These are phyloP conservation scores for Marsdenia floribunda DNA, from an alignment of 257 asterid genomes.

Conservation along the genomic window DNA sequence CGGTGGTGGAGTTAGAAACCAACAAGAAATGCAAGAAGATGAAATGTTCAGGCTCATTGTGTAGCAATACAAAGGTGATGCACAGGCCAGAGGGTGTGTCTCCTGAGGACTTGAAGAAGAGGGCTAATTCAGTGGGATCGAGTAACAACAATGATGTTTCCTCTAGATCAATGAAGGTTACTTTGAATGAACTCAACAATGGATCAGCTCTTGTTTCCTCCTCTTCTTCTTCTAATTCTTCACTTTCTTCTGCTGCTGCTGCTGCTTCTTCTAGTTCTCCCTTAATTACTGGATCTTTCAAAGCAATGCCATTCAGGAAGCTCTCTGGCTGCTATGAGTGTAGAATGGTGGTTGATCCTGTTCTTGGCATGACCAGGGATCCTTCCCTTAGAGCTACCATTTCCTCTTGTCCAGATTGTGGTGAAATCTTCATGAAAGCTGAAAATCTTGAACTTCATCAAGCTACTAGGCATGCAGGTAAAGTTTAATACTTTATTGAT, in stretches of 20 bases:
- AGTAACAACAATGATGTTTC: slow-evolving; percentile 20
- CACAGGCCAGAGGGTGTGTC: slow-evolving; percentile 51
- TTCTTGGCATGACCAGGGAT: slow-evolving; percentile 64
- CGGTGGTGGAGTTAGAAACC: slow-evolving; percentile 17
- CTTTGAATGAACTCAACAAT: slow-evolving; percentile 18
- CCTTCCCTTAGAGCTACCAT: slow-evolving; percentile 63
- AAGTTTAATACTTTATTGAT: neutral
- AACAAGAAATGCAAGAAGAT: slow-evolving; percentile 48
- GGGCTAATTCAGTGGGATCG: slow-evolving; percentile 19
- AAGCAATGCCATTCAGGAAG: slow-evolving; percentile 72
- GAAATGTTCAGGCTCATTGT: slow-evolving; percentile 76
- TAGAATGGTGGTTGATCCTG: slow-evolving; percentile 85
- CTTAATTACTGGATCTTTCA: slow-evolving; percentile 44
- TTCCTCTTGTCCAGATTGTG: slow-evolving; percentile 57
- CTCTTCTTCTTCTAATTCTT: slow-evolving; percentile 26
- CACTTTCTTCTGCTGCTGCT: slow-evolving; percentile 26
- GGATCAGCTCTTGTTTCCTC: slow-evolving; percentile 14
- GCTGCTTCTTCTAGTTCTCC: slow-evolving; percentile 35
- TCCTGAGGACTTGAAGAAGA: slow-evolving; percentile 34
- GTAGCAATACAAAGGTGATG: slow-evolving; percentile 81
- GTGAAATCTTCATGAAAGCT: slow-evolving; percentile 69
- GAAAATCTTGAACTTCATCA: slow-evolving; percentile 78
- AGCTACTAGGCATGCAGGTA: slow-evolving; percentile 89
- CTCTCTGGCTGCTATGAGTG: slow-evolving; percentile 85
- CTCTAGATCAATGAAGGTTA: slow-evolving; percentile 35